Conservation (phyloP, 257 asterid species). For the Linderniella brevidens region DNA sequence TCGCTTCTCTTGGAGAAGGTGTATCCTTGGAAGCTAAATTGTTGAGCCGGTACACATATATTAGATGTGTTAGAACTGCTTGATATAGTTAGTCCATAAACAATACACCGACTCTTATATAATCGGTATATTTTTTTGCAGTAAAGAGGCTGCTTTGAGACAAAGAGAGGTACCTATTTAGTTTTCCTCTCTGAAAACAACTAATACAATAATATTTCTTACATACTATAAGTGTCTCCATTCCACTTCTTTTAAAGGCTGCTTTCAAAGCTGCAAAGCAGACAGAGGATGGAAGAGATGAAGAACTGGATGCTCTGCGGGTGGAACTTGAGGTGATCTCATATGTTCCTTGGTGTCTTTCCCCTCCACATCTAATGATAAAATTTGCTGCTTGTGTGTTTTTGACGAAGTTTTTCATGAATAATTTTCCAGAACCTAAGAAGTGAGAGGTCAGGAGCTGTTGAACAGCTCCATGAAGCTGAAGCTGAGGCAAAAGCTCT, state of each 20-base stretch:
- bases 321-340: constrained; percentile 58
- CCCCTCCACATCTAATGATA: background rate
- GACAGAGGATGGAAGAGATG: constrained; percentile 74
- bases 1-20: constrained; percentile 94
- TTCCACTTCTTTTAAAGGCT: constrained; percentile 28
- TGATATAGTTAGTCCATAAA: constrained; percentile 11
- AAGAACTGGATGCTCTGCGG: constrained; percentile 55
- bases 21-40: constrained; percentile 91
- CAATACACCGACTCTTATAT: constrained; percentile 18
- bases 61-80: constrained; percentile 6
- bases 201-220: too few species aligned
- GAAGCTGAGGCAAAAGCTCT: constrained; percentile 93
- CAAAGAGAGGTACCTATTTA: constrained; percentile 70
- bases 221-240: background rate
- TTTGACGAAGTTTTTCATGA: constrained; percentile 13
- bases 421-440: constrained; percentile 48
- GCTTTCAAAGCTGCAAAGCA: constrained; percentile 81
- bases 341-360: constrained; percentile 1
- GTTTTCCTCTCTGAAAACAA: too few species aligned
- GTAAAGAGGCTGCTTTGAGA: constrained; percentile 95
- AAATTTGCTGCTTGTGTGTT: constrained; percentile 7
- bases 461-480: constrained; percentile 79
- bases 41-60: constrained; percentile 48
- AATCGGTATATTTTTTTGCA: constrained; percentile 20
- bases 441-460: constrained; percentile 44